Evolutionary conservation across 2,329 filamentous ascomycete genomes (phyloP).

Genomic region (Scedosporium minutisporum): DNA sequence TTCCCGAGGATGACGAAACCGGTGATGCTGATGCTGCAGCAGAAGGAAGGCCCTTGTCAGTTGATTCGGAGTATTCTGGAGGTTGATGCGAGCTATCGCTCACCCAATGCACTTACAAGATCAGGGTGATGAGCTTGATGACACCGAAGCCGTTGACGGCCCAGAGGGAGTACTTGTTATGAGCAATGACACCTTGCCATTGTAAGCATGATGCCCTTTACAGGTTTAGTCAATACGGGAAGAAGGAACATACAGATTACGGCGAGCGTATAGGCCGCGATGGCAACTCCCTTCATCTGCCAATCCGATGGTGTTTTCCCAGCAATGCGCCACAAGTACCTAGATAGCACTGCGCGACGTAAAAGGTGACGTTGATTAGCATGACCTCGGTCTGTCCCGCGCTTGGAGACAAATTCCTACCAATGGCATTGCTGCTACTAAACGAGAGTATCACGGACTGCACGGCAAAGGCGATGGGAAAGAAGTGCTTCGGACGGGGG

Average conservation of each 20-base stretch:
- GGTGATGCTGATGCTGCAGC: constrained; percentile 37
- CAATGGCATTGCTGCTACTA: constrained; percentile 54
- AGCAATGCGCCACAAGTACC: constrained; percentile 52
- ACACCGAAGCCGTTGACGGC: constrained; percentile 46
- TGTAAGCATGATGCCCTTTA: not conserved
- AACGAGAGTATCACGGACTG: constrained; percentile 56
- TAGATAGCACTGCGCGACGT: constrained; percentile 39
- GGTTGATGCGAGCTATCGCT: no score
- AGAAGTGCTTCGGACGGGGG: constrained; percentile 52
- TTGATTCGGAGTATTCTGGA: not conserved
- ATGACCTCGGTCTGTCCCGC: not conserved
- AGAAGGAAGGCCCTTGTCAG: not conserved
- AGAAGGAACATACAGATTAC: constrained; percentile 35
- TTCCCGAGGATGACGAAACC: constrained; percentile 50
- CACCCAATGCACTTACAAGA: constrained; percentile 30
- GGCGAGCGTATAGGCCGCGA: constrained; percentile 53
- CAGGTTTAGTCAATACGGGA: no score
- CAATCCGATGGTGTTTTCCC: constrained; percentile 43
- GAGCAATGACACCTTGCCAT: constrained; percentile 29
- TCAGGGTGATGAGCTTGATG: constrained; percentile 50
- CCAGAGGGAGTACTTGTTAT: constrained; percentile 48
- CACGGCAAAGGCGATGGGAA: constrained; percentile 55
- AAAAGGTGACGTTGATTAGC: not conserved
- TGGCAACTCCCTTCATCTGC: constrained; percentile 57
- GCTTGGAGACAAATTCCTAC: constrained; percentile 15